Base-by-base conservation (phyloP, 768 basidiomycete genomes). In the Russula emetica region DNA sequence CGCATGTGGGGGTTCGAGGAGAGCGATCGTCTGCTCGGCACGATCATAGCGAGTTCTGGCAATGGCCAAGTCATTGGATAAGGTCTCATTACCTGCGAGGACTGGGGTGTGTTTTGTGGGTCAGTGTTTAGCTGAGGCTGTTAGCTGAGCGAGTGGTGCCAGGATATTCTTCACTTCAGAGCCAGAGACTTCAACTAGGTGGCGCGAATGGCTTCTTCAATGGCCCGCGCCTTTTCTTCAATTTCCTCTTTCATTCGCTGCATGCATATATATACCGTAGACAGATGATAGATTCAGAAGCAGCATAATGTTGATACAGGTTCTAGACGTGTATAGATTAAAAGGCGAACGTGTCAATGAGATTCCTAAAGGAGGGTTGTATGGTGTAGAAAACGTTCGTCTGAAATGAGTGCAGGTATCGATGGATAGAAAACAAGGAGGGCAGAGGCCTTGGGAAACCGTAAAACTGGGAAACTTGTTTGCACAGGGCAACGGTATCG, bases 231-330 rank as follows among this genome's bases (percentile, higher is more conserved):
- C n/a, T n/a, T n/a, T n/a, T n/a, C n/a, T n/a, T n/a, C n/a, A n/a
- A n/a, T n/a, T n/a, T n/a, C n/a, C n/a, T n/a, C n/a, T n/a, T n/a
- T n/a, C n/a, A n/a, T n/a, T n/a, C n/a, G n/a, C n/a, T n/a, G n/a
- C n/a, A n/a, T n/a, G n/a, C n/a, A n/a, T n/a, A n/a, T n/a, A n/a
- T n/a, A n/a, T n/a, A n/a, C n/a, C n/a, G n/a, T n/a, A n/a, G n/a
- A n/a, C n/a, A n/a, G n/a, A n/a, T 18, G 55, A 34, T 63, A 58
- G 66, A 55, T 61, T 63, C 62, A 55, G 34, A 67, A 63, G 55
- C 67, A 68, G 67, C 57, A 66, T 71, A 71, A 63, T 71, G 71
- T 68, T 75, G 70, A 70, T 75, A 74, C 74, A 75, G 61, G 60
- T 67, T 68, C 69, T 71, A 71, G 71, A 66, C 69, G 66, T 63